Conservation (phyloP, 345 rosid genomes). For the Hirschfeldia incana region DNA sequence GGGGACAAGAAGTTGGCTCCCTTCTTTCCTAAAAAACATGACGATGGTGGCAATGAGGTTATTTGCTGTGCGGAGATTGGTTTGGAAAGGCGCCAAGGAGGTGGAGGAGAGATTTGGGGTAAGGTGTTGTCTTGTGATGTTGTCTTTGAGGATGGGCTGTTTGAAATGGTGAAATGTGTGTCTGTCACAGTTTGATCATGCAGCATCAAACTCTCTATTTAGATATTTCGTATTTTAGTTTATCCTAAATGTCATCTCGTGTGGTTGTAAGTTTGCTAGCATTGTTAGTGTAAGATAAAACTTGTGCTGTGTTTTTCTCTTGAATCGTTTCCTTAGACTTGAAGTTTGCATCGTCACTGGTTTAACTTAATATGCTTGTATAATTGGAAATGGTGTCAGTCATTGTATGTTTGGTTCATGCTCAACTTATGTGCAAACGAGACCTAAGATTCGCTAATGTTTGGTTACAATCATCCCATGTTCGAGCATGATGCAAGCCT, state of each 20-base stretch:
- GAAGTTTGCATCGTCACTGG: neutral
- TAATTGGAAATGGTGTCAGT: too few relatives aligned
- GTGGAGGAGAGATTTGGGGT: neutral
- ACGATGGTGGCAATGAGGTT: neutral
- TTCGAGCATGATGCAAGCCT: neutral
- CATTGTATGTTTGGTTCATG: too few relatives aligned
- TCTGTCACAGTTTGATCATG: neutral
- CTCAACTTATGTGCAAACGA: neutral
- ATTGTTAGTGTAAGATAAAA: too few relatives aligned
- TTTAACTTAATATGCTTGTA: too few relatives aligned
- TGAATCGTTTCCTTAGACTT: neutral
- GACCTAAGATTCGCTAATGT: neutral
- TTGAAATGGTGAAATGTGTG: neutral
- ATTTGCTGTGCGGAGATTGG: neutral
- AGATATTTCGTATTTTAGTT: neutral
- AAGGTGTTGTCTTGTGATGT: neutral
- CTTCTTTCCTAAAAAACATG: neutral
- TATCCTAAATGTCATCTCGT: too few relatives aligned
- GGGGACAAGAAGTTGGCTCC: neutral
- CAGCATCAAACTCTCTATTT: neutral
- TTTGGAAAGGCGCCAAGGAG: neutral
- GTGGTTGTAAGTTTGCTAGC: too few relatives aligned
- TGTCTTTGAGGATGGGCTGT: neutral
- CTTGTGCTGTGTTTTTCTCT: neutral
- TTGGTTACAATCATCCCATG: neutral